These are phyloP conservation scores for Colletotrichum brevisporum DNA, from an alignment of 2,329 filamentous ascomycete genomes.

Conservation along the genomic window DNA sequence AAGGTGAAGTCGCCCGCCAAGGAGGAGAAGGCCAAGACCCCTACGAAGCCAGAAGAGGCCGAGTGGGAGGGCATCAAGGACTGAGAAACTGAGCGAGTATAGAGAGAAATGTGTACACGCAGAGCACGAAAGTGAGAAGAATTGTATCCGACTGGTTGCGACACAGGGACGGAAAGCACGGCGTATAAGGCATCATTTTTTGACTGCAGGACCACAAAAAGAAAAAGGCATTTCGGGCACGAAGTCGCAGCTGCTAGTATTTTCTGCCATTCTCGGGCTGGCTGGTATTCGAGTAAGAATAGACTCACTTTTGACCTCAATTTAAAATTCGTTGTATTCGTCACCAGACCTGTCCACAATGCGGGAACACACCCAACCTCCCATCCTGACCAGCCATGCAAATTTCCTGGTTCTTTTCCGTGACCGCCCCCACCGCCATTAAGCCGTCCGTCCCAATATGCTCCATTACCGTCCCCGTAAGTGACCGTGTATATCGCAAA, in stretches of 20 bases:
- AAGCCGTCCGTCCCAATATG: not conserved
- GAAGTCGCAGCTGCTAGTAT: not conserved
- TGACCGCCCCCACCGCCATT: not conserved
- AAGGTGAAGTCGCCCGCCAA: constrained; percentile 1
- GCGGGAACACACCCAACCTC: not conserved
- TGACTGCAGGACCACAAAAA: constrained; percentile 9
- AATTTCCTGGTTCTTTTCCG: not conserved
- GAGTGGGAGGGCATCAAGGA: constrained; percentile 44
- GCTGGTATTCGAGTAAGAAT: not conserved
- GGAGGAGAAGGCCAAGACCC: constrained; percentile 23
- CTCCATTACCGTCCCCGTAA: not conserved
- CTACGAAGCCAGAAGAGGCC: constrained; percentile 35
- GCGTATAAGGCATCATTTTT: constrained; percentile 33
- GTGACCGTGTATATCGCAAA: constrained; percentile 21
- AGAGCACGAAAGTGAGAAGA: not conserved
- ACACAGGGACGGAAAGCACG: constrained; percentile 16
- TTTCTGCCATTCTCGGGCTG: not conserved
- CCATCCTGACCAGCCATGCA: not conserved
- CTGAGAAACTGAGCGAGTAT: constrained; percentile 12
- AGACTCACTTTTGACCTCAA: not conserved
- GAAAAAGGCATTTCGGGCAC: constrained; percentile 10
- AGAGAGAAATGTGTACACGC: not conserved
- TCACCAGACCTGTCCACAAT: not conserved
- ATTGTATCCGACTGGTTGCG: constrained; percentile 14
- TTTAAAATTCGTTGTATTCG: not conserved